Evolutionary conservation across 2,329 filamentous ascomycete genomes (phyloP).

Genomic region (Sarocladiaceae sp.): DNA sequence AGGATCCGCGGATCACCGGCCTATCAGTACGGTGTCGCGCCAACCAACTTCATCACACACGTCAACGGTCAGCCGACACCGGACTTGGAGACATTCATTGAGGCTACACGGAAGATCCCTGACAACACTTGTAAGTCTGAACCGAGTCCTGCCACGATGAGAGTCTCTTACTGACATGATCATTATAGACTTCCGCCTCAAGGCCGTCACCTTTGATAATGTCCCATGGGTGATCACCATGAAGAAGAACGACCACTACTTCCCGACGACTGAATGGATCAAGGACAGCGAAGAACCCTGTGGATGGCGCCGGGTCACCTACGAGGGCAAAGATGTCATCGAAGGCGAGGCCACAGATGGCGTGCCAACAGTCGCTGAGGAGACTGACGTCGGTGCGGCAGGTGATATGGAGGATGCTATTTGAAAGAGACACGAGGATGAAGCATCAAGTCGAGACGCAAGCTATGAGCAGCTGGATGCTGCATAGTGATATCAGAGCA

Average conservation of each 20-base stretch:
- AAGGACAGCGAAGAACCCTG: slow-evolving; percentile 56
- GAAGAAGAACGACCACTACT: slow-evolving; percentile 99
- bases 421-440: background rate
- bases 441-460: background rate
- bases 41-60: slow-evolving; percentile 96
- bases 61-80: slow-evolving; percentile 87
- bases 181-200: slow-evolving; percentile 76
- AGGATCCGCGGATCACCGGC: slow-evolving; percentile 77
- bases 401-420: background rate
- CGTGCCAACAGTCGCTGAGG: slow-evolving; percentile 36
- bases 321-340: slow-evolving; percentile 51
- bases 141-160: background rate
- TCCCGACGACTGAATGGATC: slow-evolving; percentile 67
- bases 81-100: slow-evolving; percentile 75
- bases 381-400: slow-evolving; percentile 30
- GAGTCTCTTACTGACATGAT: background rate
- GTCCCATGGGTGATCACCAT: slow-evolving; percentile 99
- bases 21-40: slow-evolving; percentile 87
- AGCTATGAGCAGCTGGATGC: background rate
- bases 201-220: slow-evolving; percentile 97
- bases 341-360: slow-evolving; percentile 52
- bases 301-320: slow-evolving; percentile 61
- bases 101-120: slow-evolving; percentile 78
- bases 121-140: slow-evolving; percentile 78
- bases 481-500: background rate